Evolutionary conservation across 345 rosid genomes (phyloP), one percentile per base, ranked within the genome.

Genomic region (Cardiospermum halicacabum): DNA sequence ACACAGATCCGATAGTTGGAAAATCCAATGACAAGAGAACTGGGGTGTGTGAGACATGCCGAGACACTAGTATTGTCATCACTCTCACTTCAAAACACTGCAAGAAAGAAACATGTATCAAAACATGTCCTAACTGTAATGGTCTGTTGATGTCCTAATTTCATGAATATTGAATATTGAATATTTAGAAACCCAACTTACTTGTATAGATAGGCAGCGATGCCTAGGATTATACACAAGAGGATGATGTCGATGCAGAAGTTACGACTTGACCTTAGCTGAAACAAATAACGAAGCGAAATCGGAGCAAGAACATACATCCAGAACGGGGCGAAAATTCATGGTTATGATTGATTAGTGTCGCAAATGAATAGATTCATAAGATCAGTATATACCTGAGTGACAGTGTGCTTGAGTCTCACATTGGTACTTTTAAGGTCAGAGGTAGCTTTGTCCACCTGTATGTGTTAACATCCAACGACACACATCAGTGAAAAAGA

Each of bases 131-230:
- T 4, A 45, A 48, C 5, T 42, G 2, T 26, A n/a, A 28, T 53
- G 9, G 34, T 13, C 49, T 12, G 28, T 37, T 12, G 7, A 27
- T 16, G 30, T 27, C 7, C 7, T 5, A 7, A 7, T n/a, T 18
- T 16, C 28, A 58, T 11, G 5, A 36, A 11, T 21, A 34, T 42
- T 60, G 25, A 5, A 37, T 18, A 4, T 11, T 34, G 4, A 26
- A n/a, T n/a, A n/a, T n/a, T n/a, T n/a, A n/a, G 40, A 64, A 21
- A 30, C 19, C 2, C 9, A 32, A 65, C 85, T 85, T 81, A 87
- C 96, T 92, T 83, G 96, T 89, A 92, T 54, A 92, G 71, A 77
- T 84, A 83, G 69, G 96, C 97, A 63, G 97, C 97, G 47, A 89
- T 92, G 53, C 98, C 96, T 19, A 89, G 74, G 58, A 89, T 69